Evolutionary conservation across 257 asterid species (phyloP).

Genomic region (Marsdenia floribunda): DNA sequence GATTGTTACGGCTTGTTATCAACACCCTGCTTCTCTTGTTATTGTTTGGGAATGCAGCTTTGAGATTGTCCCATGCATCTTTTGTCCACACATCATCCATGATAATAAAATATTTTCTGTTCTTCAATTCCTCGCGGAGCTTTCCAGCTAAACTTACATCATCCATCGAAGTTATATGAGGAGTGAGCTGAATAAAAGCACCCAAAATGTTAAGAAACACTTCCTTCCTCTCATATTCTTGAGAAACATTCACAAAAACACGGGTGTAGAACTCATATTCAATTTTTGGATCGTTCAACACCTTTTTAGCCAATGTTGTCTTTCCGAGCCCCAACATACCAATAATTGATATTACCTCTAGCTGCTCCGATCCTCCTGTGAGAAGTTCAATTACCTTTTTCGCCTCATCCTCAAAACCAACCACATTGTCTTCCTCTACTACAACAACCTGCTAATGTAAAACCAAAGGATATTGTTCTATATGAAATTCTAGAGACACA

Average conservation of each 20-base stretch:
- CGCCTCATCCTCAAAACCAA: slow-evolving; percentile 20
- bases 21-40: slow-evolving; percentile 30
- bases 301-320: slow-evolving; percentile 12
- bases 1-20: slow-evolving; percentile 35
- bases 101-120: slow-evolving; percentile 33
- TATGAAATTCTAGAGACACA: neutral
- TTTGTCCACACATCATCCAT: slow-evolving; percentile 47
- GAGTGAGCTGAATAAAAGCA: slow-evolving; percentile 9
- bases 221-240: slow-evolving; percentile 23
- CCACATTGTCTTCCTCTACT: slow-evolving; percentile 19
- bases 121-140: slow-evolving; percentile 9
- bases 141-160: slow-evolving; percentile 9
- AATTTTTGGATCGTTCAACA: slow-evolving; percentile 9
- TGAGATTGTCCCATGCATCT: slow-evolving; percentile 26
- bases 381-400: slow-evolving; percentile 11
- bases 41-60: slow-evolving; percentile 22
- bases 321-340: slow-evolving; percentile 22
- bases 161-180: slow-evolving; percentile 8
- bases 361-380: neutral
- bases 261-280: slow-evolving; percentile 7
- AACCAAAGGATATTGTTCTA: neutral
- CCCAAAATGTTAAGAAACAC: slow-evolving; percentile 22
- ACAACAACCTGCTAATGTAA: neutral
- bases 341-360: slow-evolving; percentile 13
- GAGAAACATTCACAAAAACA: slow-evolving; percentile 22